These are phyloP conservation scores for Diophrys sp. DNA, from an alignment of 73 alveolate species.

Conservation along the genomic window DNA sequence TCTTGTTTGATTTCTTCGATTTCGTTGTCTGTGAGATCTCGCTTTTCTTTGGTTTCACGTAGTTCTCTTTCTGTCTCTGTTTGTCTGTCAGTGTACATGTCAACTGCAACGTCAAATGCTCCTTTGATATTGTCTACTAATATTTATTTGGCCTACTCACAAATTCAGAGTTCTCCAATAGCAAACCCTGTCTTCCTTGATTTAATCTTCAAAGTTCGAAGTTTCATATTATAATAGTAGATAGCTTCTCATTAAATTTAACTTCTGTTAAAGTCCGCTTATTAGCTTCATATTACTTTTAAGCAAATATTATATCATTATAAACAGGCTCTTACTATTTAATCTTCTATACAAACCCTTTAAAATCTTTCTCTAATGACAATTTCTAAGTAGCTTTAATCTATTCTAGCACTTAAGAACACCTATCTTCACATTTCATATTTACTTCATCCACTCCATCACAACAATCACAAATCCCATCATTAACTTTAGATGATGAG, in stretches of 20 bases:
- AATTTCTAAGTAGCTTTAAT: neutral
- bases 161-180: too few species aligned
- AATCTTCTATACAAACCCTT: neutral
- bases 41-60: neutral
- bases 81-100: neutral
- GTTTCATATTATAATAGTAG: neutral
- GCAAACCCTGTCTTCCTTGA: too few species aligned
- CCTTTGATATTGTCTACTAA: neutral
- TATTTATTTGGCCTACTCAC: too few species aligned
- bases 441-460: conserved; percentile 28
- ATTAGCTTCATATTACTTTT: neutral
- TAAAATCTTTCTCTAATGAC: neutral
- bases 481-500: conserved; percentile 15
- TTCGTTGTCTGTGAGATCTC: neutral
- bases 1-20: neutral
- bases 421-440: neutral
- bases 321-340: neutral
- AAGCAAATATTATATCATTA: too few species aligned
- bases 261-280: neutral
- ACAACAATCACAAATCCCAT: conserved; percentile 40
- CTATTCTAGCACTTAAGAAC: neutral
- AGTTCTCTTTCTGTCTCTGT: neutral
- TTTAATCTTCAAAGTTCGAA: too few species aligned
- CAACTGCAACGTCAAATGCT: neutral
- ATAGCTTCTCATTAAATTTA: neutral